Conservation (phyloP, 139 green algal genomes). For the Chloropicon primus region DNA sequence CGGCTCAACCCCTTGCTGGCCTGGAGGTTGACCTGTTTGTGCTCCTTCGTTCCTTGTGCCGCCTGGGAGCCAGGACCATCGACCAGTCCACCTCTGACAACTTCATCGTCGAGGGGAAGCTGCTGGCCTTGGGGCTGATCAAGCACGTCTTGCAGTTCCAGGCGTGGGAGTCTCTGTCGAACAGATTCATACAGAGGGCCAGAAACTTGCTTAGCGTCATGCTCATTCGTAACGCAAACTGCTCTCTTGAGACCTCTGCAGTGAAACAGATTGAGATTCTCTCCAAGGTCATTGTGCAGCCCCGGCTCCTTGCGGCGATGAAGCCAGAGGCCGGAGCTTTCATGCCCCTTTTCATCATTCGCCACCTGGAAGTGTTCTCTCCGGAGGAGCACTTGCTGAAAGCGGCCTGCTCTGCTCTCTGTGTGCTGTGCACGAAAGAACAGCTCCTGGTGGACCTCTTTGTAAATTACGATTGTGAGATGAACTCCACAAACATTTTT, state of each 20-base stretch:
- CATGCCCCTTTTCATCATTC: not conserved
- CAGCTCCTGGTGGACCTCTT: slow-evolving; percentile 92
- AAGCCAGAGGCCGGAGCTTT: not conserved
- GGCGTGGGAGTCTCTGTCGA: not conserved
- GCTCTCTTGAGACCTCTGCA: not conserved
- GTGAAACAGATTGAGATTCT: not conserved
- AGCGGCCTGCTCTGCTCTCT: not conserved
- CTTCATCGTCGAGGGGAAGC: not conserved
- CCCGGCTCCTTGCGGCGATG: not conserved
- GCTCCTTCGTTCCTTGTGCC: not conserved
- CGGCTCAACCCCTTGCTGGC: not conserved
- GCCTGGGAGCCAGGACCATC: not conserved
- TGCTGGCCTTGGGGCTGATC: not conserved
- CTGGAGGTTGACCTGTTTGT: not conserved
- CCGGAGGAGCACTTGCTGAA: not conserved
- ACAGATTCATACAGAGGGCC: not conserved
- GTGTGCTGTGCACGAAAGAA: slow-evolving; percentile 50
- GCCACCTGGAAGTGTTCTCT: not conserved
- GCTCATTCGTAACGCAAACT: not conserved
- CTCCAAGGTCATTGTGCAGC: not conserved
- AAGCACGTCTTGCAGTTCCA: not conserved
- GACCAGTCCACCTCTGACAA: not conserved
- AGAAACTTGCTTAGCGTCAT: not conserved
- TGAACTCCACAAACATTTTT: slow-evolving; percentile 77
- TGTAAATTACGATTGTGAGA: slow-evolving; percentile 94